Conservation (phyloP, 805 yeast genomes). For the Cyberlindnera galapagoensis region DNA sequence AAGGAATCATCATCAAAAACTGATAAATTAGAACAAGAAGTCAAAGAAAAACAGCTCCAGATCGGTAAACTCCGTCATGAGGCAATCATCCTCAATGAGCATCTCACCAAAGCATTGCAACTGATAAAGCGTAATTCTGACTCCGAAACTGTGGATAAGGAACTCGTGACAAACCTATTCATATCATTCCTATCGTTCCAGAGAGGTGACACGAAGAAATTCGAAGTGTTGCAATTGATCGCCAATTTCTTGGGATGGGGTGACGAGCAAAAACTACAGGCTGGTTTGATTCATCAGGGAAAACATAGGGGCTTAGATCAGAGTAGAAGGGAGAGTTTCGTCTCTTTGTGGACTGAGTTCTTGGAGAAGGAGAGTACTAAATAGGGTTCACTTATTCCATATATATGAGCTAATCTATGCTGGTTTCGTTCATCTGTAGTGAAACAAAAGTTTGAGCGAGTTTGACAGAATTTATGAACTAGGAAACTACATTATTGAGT, state of each 20-base stretch:
- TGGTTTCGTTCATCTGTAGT: too few relatives aligned
- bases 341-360: slow-evolving; percentile 73
- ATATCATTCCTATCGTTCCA: slow-evolving; percentile 83
- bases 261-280: slow-evolving; percentile 66
- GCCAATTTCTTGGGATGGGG: slow-evolving; percentile 86
- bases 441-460: too few relatives aligned
- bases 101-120: slow-evolving; percentile 85
- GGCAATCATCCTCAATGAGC: slow-evolving; percentile 89
- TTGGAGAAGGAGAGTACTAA: slow-evolving; percentile 58
- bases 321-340: slow-evolving; percentile 42
- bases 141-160: slow-evolving; percentile 78
- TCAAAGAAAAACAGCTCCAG: slow-evolving; percentile 64
- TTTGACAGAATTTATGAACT: too few relatives aligned
- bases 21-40: slow-evolving; percentile 42
- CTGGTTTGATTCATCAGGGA: slow-evolving; percentile 51
- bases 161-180: slow-evolving; percentile 78
- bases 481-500: too few relatives aligned
- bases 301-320: slow-evolving; percentile 16
- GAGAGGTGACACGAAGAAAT: slow-evolving; percentile 90
- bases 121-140: slow-evolving; percentile 74
- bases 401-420: too few relatives aligned
- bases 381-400: too few relatives aligned
- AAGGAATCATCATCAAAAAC: slow-evolving; percentile 14
- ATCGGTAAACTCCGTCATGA: slow-evolving; percentile 93
- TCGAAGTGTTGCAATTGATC: slow-evolving; percentile 82